Evolutionary conservation across 768 basidiomycete genomes (phyloP).

Genomic region (Collybia mongolica): DNA sequence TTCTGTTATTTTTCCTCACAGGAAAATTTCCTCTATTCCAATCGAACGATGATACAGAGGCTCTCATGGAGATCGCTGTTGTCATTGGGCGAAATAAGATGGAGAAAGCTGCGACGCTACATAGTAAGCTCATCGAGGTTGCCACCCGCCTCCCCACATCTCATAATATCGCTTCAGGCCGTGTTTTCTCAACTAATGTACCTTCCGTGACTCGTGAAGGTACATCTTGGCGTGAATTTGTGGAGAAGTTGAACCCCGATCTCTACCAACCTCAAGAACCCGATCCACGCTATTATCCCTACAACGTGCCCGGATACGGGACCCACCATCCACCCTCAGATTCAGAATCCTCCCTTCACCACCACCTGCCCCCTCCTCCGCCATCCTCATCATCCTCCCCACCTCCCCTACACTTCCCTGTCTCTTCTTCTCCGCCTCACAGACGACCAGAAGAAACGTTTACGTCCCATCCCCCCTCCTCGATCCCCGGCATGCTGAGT

Average conservation of each 20-base stretch:
- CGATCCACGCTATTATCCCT: constrained; percentile 56
- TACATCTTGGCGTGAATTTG: constrained; percentile 69
- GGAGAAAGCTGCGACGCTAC: constrained; percentile 83
- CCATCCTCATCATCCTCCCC: constrained; percentile 1
- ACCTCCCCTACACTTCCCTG: constrained; percentile 8
- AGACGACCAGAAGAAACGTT: neutral
- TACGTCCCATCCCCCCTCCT: constrained; percentile 10
- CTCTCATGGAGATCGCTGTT: constrained; percentile 89
- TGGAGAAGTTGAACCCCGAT: constrained; percentile 75
- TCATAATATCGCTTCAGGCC: constrained; percentile 48
- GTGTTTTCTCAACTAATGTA: constrained; percentile 88
- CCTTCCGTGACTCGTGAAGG: constrained; percentile 71
- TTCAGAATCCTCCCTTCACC: constrained; percentile 12
- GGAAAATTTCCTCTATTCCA: constrained; percentile 94
- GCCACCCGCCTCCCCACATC: neutral
- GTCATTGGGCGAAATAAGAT: constrained; percentile 82
- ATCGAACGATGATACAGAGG: constrained; percentile 92
- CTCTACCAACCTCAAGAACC: constrained; percentile 51
- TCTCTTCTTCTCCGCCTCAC: constrained; percentile 1
- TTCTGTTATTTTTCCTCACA: constrained; percentile 88
- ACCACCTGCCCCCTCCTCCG: constrained; percentile 10
- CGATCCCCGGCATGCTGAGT: constrained; percentile 9
- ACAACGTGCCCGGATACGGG: constrained; percentile 31
- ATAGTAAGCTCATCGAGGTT: constrained; percentile 60
- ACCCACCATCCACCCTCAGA: constrained; percentile 18